Evolutionary conservation across 805 yeast species (phyloP).

Genomic region (Vanderwaltozyma polyspora): DNA sequence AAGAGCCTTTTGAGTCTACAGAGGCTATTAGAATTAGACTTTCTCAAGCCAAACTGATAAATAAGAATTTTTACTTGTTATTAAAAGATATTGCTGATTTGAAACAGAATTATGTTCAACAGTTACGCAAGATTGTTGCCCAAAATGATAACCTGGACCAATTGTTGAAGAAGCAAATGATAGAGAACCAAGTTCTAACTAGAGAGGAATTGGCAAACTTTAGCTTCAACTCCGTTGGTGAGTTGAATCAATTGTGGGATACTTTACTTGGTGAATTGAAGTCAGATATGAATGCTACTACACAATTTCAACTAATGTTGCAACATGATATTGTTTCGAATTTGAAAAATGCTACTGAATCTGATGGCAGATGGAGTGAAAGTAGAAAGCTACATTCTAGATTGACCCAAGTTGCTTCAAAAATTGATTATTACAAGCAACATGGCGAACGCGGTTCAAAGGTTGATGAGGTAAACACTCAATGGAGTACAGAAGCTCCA

Average conservation of each 20-base stretch:
- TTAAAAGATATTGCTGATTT: conserved; percentile 43
- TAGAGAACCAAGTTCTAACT: conserved; percentile 32
- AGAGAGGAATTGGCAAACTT: conserved; percentile 37
- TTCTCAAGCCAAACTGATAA: conserved; percentile 42
- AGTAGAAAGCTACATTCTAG: conserved; percentile 37
- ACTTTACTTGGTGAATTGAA: conserved; percentile 31
- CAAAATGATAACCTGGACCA: conserved; percentile 28
- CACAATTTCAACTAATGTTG: conserved; percentile 36
- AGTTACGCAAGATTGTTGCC: conserved; percentile 31
- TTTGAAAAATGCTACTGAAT: conserved; percentile 40
- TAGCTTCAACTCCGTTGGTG: conserved; percentile 39
- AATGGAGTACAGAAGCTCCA: conserved; percentile 76
- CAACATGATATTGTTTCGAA: conserved; percentile 47
- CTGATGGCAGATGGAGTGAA: conserved; percentile 45
- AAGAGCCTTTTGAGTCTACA: conserved; percentile 51
- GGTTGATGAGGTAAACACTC: conserved; percentile 35
- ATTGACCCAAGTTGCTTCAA: conserved; percentile 34
- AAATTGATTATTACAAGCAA: conserved; percentile 32
- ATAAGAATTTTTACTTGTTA: conserved; percentile 52
- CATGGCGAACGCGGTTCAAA: conserved; percentile 29
- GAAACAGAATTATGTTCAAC: conserved; percentile 37
- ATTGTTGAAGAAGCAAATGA: conserved; percentile 25
- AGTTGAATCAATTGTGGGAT: conserved; percentile 35
- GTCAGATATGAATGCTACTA: conserved; percentile 40
- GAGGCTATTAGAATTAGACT: conserved; percentile 49